Base-by-base conservation (phyloP, 345 rosid genomes). In the Eucalyptus microcorys region DNA sequence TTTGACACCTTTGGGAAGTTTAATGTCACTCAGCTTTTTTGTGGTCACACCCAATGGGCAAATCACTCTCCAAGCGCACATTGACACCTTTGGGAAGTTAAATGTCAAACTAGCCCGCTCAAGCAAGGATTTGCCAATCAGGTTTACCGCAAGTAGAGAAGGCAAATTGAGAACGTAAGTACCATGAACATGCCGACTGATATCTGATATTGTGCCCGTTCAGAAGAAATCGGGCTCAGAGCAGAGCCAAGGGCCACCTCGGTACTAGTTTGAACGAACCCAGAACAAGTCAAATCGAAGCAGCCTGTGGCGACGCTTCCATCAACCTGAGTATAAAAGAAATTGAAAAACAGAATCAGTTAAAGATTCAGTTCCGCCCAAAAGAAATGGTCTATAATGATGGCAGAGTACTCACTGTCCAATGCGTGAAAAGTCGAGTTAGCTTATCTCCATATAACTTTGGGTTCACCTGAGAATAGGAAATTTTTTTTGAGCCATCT, bases 251-350 rank as follows among this genome's bases (percentile, higher is more conserved):
- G 86, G 19, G 92, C 91, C 2, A 90, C 3, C 3, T 86, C 30
- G 3, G 22, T 4, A 57, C 86, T 83, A 47, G 92, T 94, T 87
- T 94, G 97, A 53, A 94, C 91, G 53, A 95, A 95, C 24, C 94
- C 95, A 13, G 91, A 14, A 85, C 95, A 94, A 8, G 93, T 89
- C 50, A 92, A 87, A 89, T 93, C 93, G 64, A 93, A 86, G 91
- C 94, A 93, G 1, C 95, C 94, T 55, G 92, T 90, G 68, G 61
- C 87, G 12, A 32, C 52, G 89, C 90, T 91, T n/a, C 40, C 32
- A 88, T 95, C 95, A 14, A 5, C 85, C 93, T 93, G 81, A 34
- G 4, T 59, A 49, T 45, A 32, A 86, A 37, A 71, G 24, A 85
- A 57, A 45, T 34, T 26, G 49, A 86, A 86, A 45, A 80, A 79